Conservation (phyloP, 1,284 basidiomycete genomes). For the Rhodofomes roseus region DNA sequence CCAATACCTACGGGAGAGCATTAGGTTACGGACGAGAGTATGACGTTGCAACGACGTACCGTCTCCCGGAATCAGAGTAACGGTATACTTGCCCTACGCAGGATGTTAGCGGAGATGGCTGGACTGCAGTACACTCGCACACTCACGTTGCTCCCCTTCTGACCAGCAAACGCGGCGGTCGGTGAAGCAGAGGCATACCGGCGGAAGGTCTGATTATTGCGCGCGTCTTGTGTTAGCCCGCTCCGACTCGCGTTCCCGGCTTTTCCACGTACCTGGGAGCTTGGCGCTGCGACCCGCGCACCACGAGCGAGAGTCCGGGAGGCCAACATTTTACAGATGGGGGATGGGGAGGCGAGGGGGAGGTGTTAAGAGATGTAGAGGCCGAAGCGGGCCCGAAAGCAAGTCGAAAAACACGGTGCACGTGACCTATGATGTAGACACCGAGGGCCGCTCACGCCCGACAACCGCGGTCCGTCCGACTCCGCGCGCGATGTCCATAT, state of each 20-base stretch:
- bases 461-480: not conserved
- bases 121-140: not conserved
- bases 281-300: slow-evolving; percentile 46
- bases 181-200: slow-evolving; percentile 69
- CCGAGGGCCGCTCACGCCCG: not conserved
- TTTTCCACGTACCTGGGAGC: slow-evolving; percentile 37
- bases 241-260: not conserved
- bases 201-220: slow-evolving; percentile 44
- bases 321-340: slow-evolving; percentile 47
- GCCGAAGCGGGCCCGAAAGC: slow-evolving; percentile 18
- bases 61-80: slow-evolving; percentile 90
- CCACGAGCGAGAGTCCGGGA: slow-evolving; percentile 51
- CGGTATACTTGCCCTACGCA: slow-evolving; percentile 87
- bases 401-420: slow-evolving; percentile 18
- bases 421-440: slow-evolving; percentile 27
- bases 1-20: slow-evolving; percentile 75
- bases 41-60: slow-evolving; percentile 44
- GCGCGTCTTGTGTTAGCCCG: not conserved
- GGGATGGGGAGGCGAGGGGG: slow-evolving; percentile 21
- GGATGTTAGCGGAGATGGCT: not conserved
- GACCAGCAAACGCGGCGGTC: slow-evolving; percentile 83
- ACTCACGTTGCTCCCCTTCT: slow-evolving; percentile 83
- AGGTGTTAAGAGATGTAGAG: slow-evolving; percentile 14
- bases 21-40: slow-evolving; percentile 10
- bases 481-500: too few species aligned